Percentiles rank a stretch among this genome's conserved stretches.
Evolutionary conservation across 345 rosid species (phyloP).

Genomic region (Eucalyptus cladocalyx): DNA sequence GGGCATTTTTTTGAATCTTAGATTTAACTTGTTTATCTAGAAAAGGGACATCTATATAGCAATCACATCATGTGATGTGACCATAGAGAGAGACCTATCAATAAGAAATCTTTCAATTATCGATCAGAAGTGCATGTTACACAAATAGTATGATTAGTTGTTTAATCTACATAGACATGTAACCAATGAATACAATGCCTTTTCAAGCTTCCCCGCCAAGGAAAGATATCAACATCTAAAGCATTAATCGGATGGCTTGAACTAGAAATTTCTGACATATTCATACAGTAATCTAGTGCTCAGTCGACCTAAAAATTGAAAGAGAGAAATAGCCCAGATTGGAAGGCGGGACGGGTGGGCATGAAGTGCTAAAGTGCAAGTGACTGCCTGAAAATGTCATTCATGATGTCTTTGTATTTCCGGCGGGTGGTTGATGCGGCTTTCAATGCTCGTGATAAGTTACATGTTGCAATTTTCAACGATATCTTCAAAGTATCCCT

Average conservation of each 20-base stretch:
- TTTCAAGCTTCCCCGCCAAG: neutral
- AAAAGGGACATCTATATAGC: neutral
- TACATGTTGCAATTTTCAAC: constrained; percentile 13
- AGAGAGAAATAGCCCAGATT: neutral
- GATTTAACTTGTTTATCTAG: neutral
- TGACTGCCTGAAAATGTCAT: neutral
- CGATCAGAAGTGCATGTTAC: neutral
- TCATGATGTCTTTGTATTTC: neutral
- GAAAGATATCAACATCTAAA: neutral
- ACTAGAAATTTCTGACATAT: neutral
- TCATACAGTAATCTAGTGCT: neutral
- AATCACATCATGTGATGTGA: neutral
- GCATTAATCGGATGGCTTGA: neutral
- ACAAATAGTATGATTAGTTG: neutral
- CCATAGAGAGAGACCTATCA: neutral
- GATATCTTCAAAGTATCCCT: neutral
- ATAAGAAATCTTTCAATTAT: neutral
- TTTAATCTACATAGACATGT: neutral
- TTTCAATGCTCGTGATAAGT: neutral
- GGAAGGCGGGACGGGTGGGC: neutral
- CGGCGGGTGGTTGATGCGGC: constrained; percentile 11
- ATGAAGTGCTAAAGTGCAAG: neutral
- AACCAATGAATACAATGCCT: neutral
- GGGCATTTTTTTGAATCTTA: neutral
- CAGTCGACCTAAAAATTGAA: neutral